Conservation (phyloP, 805 yeast genomes). For the Komagataella populi region DNA sequence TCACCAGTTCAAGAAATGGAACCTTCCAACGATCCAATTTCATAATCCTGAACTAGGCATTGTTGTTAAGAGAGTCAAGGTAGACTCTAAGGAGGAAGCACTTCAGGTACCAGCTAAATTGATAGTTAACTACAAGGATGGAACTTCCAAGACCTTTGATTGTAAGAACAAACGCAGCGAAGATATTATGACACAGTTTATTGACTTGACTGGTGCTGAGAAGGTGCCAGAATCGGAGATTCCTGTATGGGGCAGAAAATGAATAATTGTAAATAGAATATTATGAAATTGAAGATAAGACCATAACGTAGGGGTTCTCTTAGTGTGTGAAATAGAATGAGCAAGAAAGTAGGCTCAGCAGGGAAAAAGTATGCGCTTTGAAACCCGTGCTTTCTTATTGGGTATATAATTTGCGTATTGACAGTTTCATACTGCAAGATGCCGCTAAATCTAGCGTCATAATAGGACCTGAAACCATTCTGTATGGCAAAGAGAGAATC, state of each 20-base stretch:
- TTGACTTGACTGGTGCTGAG: conserved; percentile 36
- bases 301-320: background rate
- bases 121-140: conserved; percentile 23
- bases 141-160: conserved; percentile 29
- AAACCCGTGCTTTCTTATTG: background rate
- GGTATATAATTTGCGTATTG: background rate
- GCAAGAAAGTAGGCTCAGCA: too few species aligned
- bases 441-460: background rate
- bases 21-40: conserved; percentile 66
- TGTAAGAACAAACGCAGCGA: conserved; percentile 35
- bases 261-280: background rate
- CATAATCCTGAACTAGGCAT: conserved; percentile 67
- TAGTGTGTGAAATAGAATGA: background rate
- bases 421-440: background rate
- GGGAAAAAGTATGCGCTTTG: background rate
- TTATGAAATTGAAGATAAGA: background rate
- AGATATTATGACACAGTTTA: conserved; percentile 44
- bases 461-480: background rate
- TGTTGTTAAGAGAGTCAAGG: conserved; percentile 40
- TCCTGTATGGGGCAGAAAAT: conserved; percentile 10
- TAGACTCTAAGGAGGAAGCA: conserved; percentile 25
- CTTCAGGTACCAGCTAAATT: conserved; percentile 31
- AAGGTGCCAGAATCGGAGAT: conserved; percentile 33
- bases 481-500: background rate
- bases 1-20: conserved; percentile 60